These are phyloP conservation scores for Karstenula rhodostoma DNA, from an alignment of 2,329 filamentous ascomycete species.

Conservation along the genomic window DNA sequence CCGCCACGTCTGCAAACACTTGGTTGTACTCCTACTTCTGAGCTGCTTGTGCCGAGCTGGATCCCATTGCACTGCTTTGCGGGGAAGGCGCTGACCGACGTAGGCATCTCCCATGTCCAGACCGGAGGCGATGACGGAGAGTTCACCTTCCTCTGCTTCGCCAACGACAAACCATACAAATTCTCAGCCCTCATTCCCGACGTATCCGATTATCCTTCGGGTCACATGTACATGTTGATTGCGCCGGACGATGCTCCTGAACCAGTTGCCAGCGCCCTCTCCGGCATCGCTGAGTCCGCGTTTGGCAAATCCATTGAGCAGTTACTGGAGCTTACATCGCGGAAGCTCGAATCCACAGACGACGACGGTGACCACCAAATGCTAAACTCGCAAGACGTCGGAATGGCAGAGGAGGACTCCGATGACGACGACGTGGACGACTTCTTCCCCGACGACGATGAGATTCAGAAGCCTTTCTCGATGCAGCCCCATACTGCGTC, in stretches of 20 bases:
- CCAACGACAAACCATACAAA: slow-evolving; percentile 39
- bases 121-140: slow-evolving; percentile 76
- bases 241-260: slow-evolving; percentile 58
- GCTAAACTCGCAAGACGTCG: slow-evolving; percentile 47
- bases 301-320: slow-evolving; percentile 58
- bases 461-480: slow-evolving; percentile 40
- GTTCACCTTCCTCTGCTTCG: slow-evolving; percentile 64
- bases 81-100: not conserved
- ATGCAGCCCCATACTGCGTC: slow-evolving; percentile 6
- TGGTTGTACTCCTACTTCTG: not conserved
- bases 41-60: not conserved
- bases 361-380: slow-evolving; percentile 54
- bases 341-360: slow-evolving; percentile 44
- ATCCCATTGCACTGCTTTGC: not conserved
- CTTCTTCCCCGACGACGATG: slow-evolving; percentile 51
- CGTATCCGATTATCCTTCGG: slow-evolving; percentile 66
- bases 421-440: slow-evolving; percentile 47
- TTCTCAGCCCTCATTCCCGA: slow-evolving; percentile 59
- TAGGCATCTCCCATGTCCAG: slow-evolving; percentile 62
- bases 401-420: slow-evolving; percentile 43
- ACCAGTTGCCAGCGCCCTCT: slow-evolving; percentile 54
- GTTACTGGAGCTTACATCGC: slow-evolving; percentile 58
- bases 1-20: not conserved
- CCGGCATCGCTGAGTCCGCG: slow-evolving; percentile 53
- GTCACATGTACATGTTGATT: slow-evolving; percentile 66